Evolutionary conservation across 2,329 filamentous ascomycete species (phyloP).

Genomic region (Lachnellula subtilissima): DNA sequence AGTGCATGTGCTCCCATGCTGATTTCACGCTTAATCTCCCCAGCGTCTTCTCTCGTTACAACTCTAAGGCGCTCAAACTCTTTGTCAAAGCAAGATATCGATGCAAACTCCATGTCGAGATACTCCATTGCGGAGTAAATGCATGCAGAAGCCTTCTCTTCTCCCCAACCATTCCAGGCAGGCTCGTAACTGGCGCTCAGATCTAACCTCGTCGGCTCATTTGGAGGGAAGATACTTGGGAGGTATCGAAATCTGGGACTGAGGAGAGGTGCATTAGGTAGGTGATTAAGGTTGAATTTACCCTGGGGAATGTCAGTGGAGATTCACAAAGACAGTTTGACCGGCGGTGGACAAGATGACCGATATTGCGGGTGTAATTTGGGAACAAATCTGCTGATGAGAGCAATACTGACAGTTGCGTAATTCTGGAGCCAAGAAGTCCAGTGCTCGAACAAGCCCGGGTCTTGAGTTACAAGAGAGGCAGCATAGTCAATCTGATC

Average conservation of each 20-base stretch:
- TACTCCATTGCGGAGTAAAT: conserved; percentile 24
- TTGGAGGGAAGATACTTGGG: conserved; percentile 25
- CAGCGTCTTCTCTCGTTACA: conserved; percentile 24
- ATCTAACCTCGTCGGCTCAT: conserved; percentile 25
- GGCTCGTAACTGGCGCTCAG: conserved; percentile 21
- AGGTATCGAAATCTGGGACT: conserved; percentile 16
- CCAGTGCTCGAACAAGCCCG: background rate
- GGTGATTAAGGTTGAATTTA: background rate
- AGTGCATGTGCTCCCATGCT: conserved; percentile 36
- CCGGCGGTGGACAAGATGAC: background rate
- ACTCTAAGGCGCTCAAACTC: conserved; percentile 31
- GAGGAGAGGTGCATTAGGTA: background rate
- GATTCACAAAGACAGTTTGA: background rate
- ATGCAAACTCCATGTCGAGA: conserved; percentile 27
- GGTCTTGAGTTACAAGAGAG: background rate
- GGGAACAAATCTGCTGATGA: background rate
- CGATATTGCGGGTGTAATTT: no score
- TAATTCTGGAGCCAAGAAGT: background rate
- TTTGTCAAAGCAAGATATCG: conserved; percentile 33
- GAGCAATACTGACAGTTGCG: background rate
- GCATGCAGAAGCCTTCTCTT: conserved; percentile 18
- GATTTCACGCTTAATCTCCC: conserved; percentile 22
- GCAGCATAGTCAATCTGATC: background rate
- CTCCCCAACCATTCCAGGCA: conserved; percentile 20
- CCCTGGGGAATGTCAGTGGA: background rate